Base-by-base conservation (phyloP, 805 yeast genomes). In the Lachancea sp. region DNA sequence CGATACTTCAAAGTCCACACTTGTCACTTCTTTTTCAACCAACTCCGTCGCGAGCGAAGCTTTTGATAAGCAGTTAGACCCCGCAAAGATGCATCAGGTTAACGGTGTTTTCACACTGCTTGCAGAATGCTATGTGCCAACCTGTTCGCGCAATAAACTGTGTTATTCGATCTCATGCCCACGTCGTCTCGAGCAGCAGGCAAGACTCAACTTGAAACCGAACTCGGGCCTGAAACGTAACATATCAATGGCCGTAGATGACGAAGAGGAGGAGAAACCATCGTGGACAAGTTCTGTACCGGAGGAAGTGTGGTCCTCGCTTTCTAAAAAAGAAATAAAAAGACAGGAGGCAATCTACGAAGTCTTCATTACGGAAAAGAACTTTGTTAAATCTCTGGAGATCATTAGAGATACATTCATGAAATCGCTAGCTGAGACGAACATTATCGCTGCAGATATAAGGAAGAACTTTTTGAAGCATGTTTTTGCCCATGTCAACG, bases 91-190 rank as follows among this genome's bases (percentile, higher is more conserved):
- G 30, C 63, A 55, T 39, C 51, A 44, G 3, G 88, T 87, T 8
- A 85, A 85, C 60, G 98, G 98, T 51, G 95, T 92, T 3, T 92
- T 90, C 56, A 90, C 96, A 1, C 67, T 90, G 31, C 68, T 92
- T 46, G 85, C 97, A 0, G 96, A 89, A 56, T 92, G 98, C 64
- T 92, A 92, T 56, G 88, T 97, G 0, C 96, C 98, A 24, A 92
- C 98, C 0, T 92, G 98, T 64, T 80, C 96, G 4, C 70, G 94
- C 38, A 94, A 86, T 54, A 70, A 77, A 24, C 67, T 90, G 29
- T 92, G 98, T 64, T 92, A 92, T 63, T 84, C 95, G 31, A 89
- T 92, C 51, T 94, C 96, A 9, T 92, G 98, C 65, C 98, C 98
- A 12, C 75, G 96, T 50, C 74, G 97, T 47, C 68, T 92, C 36